Conservation (phyloP, 345 rosid species). For the Camelina sativa region DNA sequence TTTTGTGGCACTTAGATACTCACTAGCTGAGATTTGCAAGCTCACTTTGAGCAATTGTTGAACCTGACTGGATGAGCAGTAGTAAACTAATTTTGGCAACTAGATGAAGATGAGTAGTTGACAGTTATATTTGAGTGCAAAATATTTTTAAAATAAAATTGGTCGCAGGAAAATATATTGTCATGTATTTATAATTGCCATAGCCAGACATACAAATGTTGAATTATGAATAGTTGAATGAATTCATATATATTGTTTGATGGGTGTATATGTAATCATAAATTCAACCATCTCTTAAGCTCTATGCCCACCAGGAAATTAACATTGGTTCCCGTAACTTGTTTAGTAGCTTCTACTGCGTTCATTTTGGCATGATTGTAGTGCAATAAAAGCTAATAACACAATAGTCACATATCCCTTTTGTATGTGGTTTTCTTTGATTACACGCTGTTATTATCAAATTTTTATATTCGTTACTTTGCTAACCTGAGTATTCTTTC, state of each 20-base stretch:
- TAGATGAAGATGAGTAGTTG: neutral
- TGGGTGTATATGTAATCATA: constrained; percentile 8
- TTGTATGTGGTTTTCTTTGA: neutral
- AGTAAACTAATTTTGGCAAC: neutral
- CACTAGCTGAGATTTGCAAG: constrained; percentile 12
- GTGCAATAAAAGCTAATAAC: neutral
- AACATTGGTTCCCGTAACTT: neutral
- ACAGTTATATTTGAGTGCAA: neutral
- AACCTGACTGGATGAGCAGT: constrained; percentile 3
- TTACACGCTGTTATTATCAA: neutral
- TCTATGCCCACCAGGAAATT: neutral
- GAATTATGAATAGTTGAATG: constrained; percentile 2
- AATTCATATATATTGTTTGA: neutral
- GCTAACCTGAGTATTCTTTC: constrained; percentile 32
- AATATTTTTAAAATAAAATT: neutral
- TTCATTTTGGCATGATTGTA: neutral
- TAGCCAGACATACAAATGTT: neutral
- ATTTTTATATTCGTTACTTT: neutral
- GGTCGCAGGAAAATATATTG: neutral
- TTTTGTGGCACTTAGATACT: constrained; percentile 24
- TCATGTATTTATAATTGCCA: neutral
- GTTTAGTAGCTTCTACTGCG: constrained; percentile 54
- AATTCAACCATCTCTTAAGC: constrained; percentile 7
- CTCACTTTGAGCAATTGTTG: constrained; percentile 11
- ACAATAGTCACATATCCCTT: constrained; percentile 6